Conservation (phyloP, 352 stramenopile species). For the Phytopythium sindhum region DNA sequence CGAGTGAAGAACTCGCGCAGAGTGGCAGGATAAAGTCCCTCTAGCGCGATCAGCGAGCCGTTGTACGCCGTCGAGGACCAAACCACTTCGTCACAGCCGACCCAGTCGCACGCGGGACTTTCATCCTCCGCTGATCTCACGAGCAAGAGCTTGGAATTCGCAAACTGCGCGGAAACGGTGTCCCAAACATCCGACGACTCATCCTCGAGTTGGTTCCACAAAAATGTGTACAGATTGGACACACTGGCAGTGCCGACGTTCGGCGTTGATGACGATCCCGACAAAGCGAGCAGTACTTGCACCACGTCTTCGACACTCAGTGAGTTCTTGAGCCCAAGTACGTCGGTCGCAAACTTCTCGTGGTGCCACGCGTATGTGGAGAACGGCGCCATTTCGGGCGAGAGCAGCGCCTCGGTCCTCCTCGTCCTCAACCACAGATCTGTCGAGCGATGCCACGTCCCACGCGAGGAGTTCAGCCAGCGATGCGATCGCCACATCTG, state of each 20-base stretch:
- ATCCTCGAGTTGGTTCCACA: slow-evolving; percentile 27
- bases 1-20: slow-evolving; percentile 63
- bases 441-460: slow-evolving; percentile 23
- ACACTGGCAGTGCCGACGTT: slow-evolving; percentile 21
- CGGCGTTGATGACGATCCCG: slow-evolving; percentile 12
- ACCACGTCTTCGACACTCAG: slow-evolving; percentile 42
- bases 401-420: slow-evolving; percentile 33
- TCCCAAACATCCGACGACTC: neutral
- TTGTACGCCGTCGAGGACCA: slow-evolving; percentile 38
- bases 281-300: slow-evolving; percentile 26
- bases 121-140: neutral
- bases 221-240: slow-evolving; percentile 33
- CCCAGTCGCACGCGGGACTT: neutral
- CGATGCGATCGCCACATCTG: slow-evolving; percentile 21
- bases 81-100: slow-evolving; percentile 28
- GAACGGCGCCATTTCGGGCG: slow-evolving; percentile 45
- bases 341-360: slow-evolving; percentile 23
- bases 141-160: slow-evolving; percentile 25
- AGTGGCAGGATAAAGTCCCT: slow-evolving; percentile 47
- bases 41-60: slow-evolving; percentile 29
- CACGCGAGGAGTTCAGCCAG: slow-evolving; percentile 45
- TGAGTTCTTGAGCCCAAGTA: slow-evolving; percentile 43
- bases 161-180: slow-evolving; percentile 11
- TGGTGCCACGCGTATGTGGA: slow-evolving; percentile 32
- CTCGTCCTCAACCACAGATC: slow-evolving; percentile 48